Percentiles rank a stretch among this genome's conserved stretches.
Conservation (phyloP, 257 asterid species). For the Solanum peruvianum region DNA sequence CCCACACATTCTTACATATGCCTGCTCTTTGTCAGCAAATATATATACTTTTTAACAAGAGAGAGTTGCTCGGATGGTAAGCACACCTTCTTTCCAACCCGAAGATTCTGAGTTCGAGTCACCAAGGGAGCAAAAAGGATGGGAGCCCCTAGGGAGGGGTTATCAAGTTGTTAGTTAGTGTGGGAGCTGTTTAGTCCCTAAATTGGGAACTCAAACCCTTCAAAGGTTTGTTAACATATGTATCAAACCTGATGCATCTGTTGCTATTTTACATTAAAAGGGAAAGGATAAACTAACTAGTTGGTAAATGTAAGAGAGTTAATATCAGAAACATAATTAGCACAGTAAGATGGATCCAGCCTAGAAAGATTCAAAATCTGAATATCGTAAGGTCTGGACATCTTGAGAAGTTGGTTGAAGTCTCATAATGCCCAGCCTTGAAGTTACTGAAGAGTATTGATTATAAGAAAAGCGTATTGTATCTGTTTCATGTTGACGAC, state of each 20-base stretch:
- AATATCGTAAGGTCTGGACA: background rate
- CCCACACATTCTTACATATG: background rate
- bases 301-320: background rate
- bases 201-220: background rate
- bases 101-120: background rate
- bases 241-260: background rate
- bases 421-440: background rate
- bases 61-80: background rate
- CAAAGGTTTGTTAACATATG: background rate
- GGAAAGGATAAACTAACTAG: background rate
- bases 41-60: background rate
- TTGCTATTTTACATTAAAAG: background rate
- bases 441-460: background rate
- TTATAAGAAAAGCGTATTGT: background rate
- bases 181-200: background rate
- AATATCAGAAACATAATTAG: background rate
- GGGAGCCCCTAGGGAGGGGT: background rate
- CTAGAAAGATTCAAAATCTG: background rate
- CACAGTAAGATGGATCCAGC: background rate
- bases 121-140: background rate
- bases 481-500: background rate
- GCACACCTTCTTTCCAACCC: background rate
- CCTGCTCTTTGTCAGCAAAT: background rate
- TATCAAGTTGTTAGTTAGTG: background rate
- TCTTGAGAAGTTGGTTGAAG: background rate